Percentiles rank a stretch among this genome's conserved stretches.
phyloP scores from a whole-genome alignment of 208 protist genomes.

The Crithidia sp. region DNA sequence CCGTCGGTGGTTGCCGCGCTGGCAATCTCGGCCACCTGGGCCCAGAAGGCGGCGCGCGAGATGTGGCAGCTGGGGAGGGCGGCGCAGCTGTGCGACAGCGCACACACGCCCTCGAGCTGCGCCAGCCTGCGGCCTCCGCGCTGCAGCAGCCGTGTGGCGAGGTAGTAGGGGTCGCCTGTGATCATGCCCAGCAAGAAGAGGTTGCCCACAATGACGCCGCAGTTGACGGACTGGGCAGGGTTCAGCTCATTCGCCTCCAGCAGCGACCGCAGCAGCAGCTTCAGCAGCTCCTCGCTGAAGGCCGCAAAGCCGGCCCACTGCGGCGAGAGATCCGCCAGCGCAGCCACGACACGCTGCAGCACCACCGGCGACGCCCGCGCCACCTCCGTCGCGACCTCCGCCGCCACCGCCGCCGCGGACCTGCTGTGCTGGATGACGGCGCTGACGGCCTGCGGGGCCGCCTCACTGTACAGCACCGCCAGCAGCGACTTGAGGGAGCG shows the following conservation, averaged over 20 bases:
- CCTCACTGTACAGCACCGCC: constrained; percentile 38
- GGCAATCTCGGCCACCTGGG: constrained; percentile 49
- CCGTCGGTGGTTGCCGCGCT: constrained; percentile 23
- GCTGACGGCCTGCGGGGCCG: constrained; percentile 32
- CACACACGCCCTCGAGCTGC: constrained; percentile 81
- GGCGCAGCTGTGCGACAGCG: constrained; percentile 67
- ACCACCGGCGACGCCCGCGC: constrained; percentile 42
- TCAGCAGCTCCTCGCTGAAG: constrained; percentile 72
- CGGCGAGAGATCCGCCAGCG: constrained; percentile 37
- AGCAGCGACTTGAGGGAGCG: constrained; percentile 37
- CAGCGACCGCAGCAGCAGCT: constrained; percentile 56
- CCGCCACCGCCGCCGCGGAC: constrained; percentile 32
- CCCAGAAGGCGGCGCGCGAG: constrained; percentile 83
- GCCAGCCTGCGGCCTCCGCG: constrained; percentile 39
- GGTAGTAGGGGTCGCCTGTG: constrained; percentile 75
- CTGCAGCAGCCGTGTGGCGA: constrained; percentile 69
- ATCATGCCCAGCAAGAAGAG: constrained; percentile 60
- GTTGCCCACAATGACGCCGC: constrained; percentile 61
- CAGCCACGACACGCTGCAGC: constrained; percentile 45
- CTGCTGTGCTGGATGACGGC: constrained; percentile 32
- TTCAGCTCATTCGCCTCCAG: constrained; percentile 43
- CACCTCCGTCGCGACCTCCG: constrained; percentile 60
- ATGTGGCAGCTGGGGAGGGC: constrained; percentile 43
- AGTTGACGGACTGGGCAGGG: constrained; percentile 53
- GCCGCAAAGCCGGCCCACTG: constrained; percentile 35